Base-by-base conservation (phyloP, 805 yeast genomes). In the Metschnikowia matae region DNA sequence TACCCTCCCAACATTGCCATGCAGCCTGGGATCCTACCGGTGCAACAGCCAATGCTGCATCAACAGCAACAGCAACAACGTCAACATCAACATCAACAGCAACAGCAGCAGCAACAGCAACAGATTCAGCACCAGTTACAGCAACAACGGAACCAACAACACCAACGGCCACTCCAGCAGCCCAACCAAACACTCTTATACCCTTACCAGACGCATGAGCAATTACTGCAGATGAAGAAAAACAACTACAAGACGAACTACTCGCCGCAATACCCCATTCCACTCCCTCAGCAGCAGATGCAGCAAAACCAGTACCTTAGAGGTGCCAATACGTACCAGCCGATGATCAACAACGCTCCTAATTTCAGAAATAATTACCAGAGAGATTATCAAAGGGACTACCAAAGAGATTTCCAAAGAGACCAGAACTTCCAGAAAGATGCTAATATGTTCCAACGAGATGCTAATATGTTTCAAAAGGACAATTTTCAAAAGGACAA, bases 101-200 rank as follows among this genome's bases (percentile, higher is more conserved):
- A 36, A 7, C 39, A 36, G n/a, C 39, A 43, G 7, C 44, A 41
- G n/a, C 46, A 33, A 8, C 50, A 37, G 40, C 52, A 26, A 4
- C 46, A 17, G 20, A 51, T 44, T 8, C 49, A 41, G 23, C 44
- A 32, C 4, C 44, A 23, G 31, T 5, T 14, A 14, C 39, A 15
- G 21, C 23, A 36, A 7, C 39, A 36, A 15, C 21, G 18, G 14
- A n/a, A n/a, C 6, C 20, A 17, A 40, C 45, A 20, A 14, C 45
- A 21, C n/a, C 46, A 44, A 17, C 14, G 13, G 20, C 13, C 26
- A 4, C 31, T 8, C 4, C 45, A 42, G 31, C 45, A 33, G 20
- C 36, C 31, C 36, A 42, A 32, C 17, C 45, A 32, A n/a, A 3
- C 43, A 8, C 34, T 40, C 29, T 6, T 42, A 11, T 42, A 42